phyloP scores from a whole-genome alignment of 192 early-diverging fungal genomes.

The Thamnidium elegans region DNA sequence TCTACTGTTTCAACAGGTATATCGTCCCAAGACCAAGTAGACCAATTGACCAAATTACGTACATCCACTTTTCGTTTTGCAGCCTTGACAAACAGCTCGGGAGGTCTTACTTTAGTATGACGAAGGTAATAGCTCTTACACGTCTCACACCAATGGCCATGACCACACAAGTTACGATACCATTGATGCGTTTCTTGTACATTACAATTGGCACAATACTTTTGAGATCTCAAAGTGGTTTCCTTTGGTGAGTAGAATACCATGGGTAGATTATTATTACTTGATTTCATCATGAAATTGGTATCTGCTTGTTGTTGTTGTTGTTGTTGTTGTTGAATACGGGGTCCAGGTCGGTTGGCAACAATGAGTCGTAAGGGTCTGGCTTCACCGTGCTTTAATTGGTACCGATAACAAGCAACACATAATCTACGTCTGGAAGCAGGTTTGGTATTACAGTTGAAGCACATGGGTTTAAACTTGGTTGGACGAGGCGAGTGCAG shows the following conservation, averaged over 20 bases:
- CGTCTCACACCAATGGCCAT: conserved; percentile 36
- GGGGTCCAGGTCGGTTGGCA: conserved; percentile 22
- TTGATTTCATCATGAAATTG: neutral
- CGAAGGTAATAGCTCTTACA: conserved; percentile 36
- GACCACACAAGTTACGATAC: conserved; percentile 34
- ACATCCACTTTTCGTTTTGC: conserved; percentile 33
- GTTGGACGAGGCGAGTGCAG: conserved; percentile 25
- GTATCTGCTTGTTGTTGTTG: neutral
- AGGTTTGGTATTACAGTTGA: conserved; percentile 31
- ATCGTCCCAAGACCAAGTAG: conserved; percentile 24
- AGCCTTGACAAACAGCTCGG: conserved; percentile 30
- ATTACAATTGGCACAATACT: conserved; percentile 30
- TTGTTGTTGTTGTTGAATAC: neutral
- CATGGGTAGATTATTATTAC: conserved; percentile 2
- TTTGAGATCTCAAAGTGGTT: neutral
- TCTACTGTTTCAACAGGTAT: neutral
- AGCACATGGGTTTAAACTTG: conserved; percentile 30
- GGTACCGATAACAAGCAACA: conserved; percentile 37
- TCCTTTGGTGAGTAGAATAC: conserved; percentile 15
- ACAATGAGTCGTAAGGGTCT: conserved; percentile 28
- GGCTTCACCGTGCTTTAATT: conserved; percentile 30
- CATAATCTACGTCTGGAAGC: conserved; percentile 29
- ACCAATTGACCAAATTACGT: conserved; percentile 20
- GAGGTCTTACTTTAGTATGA: conserved; percentile 25
- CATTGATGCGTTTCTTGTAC: conserved; percentile 36